These are phyloP conservation scores for Calonectria pauciramosa DNA, from an alignment of 2,329 filamentous ascomycete genomes.

Conservation along the genomic window DNA sequence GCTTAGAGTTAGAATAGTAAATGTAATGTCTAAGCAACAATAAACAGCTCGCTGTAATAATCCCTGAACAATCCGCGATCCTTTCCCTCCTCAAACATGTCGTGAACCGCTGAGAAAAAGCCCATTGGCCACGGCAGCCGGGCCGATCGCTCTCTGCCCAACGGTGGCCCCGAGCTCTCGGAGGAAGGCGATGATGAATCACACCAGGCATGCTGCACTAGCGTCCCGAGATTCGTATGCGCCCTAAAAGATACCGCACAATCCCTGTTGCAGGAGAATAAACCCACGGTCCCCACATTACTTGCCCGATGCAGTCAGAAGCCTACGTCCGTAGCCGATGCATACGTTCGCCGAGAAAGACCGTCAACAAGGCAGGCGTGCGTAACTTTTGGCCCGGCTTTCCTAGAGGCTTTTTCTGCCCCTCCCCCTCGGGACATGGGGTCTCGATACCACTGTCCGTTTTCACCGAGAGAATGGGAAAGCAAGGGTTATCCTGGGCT, in stretches of 20 bases:
- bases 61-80: neutral
- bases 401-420: neutral
- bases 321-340: neutral
- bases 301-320: neutral
- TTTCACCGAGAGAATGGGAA: neutral
- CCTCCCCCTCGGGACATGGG: neutral
- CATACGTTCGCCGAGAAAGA: neutral
- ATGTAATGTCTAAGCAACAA: neutral
- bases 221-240: neutral
- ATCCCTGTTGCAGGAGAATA: neutral
- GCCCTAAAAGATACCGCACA: neutral
- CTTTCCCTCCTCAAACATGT: neutral
- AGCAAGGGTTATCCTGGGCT: neutral
- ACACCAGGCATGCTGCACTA: neutral
- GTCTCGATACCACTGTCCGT: neutral
- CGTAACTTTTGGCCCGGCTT: neutral
- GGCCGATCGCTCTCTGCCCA: neutral
- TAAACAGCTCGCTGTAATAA: neutral
- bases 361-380: neutral
- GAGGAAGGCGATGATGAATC: neutral
- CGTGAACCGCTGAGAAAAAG: no score
- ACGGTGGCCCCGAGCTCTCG: neutral
- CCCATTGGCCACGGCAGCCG: neutral
- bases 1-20: neutral
- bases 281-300: neutral